phyloP scores from a whole-genome alignment of 2,329 filamentous ascomycete species.

The Beauveria varroae region DNA sequence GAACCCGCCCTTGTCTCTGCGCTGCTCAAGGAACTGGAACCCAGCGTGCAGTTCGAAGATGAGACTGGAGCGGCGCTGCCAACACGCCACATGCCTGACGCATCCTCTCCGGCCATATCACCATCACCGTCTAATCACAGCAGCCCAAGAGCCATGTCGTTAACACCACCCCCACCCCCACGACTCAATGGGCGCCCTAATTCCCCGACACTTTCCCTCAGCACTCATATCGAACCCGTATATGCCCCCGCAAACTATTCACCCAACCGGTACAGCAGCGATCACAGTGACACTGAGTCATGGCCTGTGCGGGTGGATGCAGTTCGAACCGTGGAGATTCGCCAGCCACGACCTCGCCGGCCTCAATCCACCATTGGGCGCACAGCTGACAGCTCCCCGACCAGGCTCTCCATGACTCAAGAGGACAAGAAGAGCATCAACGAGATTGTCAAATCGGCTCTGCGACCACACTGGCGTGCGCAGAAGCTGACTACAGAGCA shows the following conservation, averaged over 20 bases:
- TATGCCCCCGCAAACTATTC: constrained; percentile 72
- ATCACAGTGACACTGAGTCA: constrained; percentile 39
- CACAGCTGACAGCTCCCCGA: constrained; percentile 61
- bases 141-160: constrained; percentile 59
- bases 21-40: constrained; percentile 80
- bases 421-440: constrained; percentile 85
- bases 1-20: constrained; percentile 79
- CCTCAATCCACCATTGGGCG: constrained; percentile 34
- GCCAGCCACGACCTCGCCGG: constrained; percentile 44
- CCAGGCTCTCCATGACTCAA: constrained; percentile 58
- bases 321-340: constrained; percentile 37
- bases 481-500: constrained; percentile 78
- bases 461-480: constrained; percentile 77
- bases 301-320: constrained; percentile 20
- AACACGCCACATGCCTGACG: constrained; percentile 26
- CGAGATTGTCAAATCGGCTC: constrained; percentile 73
- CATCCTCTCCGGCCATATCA: constrained; percentile 57
- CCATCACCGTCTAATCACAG: constrained; percentile 56
- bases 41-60: constrained; percentile 50
- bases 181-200: constrained; percentile 46
- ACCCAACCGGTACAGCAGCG: constrained; percentile 42
- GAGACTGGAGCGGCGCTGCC: constrained; percentile 29
- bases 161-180: constrained; percentile 61
- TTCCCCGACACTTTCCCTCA: constrained; percentile 60
- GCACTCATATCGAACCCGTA: constrained; percentile 63